These are phyloP conservation scores for Pichiaceae sp. DNA, from an alignment of 1,139 yeast species.

Conservation along the genomic window DNA sequence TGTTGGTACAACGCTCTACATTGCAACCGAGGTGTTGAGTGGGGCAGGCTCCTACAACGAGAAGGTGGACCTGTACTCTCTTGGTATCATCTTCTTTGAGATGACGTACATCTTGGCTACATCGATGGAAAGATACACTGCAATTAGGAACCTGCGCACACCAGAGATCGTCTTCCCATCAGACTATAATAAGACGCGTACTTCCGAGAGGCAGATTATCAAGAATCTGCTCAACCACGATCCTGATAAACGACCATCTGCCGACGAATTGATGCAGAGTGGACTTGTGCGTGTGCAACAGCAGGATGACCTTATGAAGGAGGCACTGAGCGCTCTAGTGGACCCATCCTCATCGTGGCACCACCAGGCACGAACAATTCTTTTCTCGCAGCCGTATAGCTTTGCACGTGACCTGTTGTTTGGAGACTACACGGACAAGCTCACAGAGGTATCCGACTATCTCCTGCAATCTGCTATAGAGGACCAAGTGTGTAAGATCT, in stretches of 20 bases:
- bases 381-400: constrained; percentile 77
- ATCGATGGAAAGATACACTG: constrained; percentile 85
- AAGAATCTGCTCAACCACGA: constrained; percentile 63
- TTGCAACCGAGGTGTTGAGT: constrained; percentile 78
- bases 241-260: constrained; percentile 73
- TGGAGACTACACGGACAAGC: constrained; percentile 34
- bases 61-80: constrained; percentile 90
- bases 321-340: constrained; percentile 75
- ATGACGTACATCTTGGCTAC: constrained; percentile 81
- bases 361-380: constrained; percentile 77
- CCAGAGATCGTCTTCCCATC: constrained; percentile 56
- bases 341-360: constrained; percentile 95
- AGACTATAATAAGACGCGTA: constrained; percentile 46
- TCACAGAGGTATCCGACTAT: constrained; percentile 27
- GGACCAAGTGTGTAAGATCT: constrained; percentile 48
- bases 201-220: constrained; percentile 60
- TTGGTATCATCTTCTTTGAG: constrained; percentile 91
- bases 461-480: constrained; percentile 43
- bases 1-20: constrained; percentile 88
- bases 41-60: constrained; percentile 71
- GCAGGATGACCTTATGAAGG: constrained; percentile 82
- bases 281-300: constrained; percentile 83
- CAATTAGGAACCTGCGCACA: constrained; percentile 53
- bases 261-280: constrained; percentile 63
- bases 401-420: constrained; percentile 76